phyloP scores from a whole-genome alignment of 495 filamentous ascomycete species.

The Viridothelium virens region DNA sequence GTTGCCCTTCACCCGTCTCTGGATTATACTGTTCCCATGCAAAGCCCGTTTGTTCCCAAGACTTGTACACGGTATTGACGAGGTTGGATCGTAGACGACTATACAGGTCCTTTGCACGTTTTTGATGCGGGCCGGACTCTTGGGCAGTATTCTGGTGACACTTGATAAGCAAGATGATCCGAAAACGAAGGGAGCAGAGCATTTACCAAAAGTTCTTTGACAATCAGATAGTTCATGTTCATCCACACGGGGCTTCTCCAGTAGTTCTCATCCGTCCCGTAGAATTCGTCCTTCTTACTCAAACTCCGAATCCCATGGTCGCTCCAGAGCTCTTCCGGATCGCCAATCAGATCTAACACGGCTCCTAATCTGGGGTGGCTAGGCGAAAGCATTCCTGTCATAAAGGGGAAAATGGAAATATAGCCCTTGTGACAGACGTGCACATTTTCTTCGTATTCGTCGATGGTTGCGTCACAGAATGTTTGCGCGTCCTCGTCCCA shows the following conservation, averaged over 20 bases:
- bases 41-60: constrained; percentile 87
- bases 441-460: constrained; percentile 83
- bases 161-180: constrained; percentile 19
- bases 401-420: constrained; percentile 86
- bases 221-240: constrained; percentile 89
- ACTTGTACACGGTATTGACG: constrained; percentile 77
- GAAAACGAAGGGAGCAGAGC: not conserved
- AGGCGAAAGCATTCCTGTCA: constrained; percentile 67
- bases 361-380: constrained; percentile 65
- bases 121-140: constrained; percentile 57
- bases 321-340: constrained; percentile 82
- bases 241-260: constrained; percentile 96
- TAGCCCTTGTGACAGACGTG: constrained; percentile 97
- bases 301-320: constrained; percentile 77
- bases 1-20: constrained; percentile 82
- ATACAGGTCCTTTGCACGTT: constrained; percentile 66
- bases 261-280: constrained; percentile 90
- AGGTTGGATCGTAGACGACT: constrained; percentile 69
- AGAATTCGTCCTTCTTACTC: constrained; percentile 73
- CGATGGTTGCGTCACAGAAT: constrained; percentile 93
- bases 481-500: constrained; percentile 72
- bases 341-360: constrained; percentile 65
- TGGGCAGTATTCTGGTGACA: constrained; percentile 46
- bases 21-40: constrained; percentile 99
- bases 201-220: constrained; percentile 73